These are phyloP conservation scores for Nematocida major DNA, from an alignment of 371 early-diverging fungal species.

Conservation along the genomic window DNA sequence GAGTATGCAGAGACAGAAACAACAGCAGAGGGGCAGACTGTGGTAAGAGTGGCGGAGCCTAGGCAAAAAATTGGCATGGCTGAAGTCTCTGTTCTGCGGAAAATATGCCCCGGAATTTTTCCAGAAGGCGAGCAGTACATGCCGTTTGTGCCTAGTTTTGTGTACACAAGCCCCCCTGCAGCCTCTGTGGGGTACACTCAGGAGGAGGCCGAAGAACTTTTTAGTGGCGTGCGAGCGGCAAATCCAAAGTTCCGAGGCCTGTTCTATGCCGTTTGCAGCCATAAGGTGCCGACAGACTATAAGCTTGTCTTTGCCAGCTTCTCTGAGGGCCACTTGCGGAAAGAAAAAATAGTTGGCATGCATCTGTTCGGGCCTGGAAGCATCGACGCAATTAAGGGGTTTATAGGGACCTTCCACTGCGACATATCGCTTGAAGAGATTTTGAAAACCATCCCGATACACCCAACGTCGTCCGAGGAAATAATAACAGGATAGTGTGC, in stretches of 20 bases:
- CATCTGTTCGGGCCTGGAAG: slow-evolving; percentile 81
- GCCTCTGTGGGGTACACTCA: slow-evolving; percentile 79
- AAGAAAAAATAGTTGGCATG: slow-evolving; percentile 86
- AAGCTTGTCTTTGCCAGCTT: slow-evolving; percentile 67
- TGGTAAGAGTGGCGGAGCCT: neutral
- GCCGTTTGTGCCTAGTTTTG: slow-evolving; percentile 75
- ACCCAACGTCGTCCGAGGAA: slow-evolving; percentile 90
- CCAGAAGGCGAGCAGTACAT: neutral
- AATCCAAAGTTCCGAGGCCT: slow-evolving; percentile 40
- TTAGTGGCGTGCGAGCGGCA: neutral
- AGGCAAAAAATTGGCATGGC: neutral
- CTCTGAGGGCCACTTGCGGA: slow-evolving; percentile 76
- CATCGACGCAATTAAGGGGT: slow-evolving; percentile 90
- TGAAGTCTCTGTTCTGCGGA: neutral
- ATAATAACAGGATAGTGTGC: slow-evolving; percentile 65
- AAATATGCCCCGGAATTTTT: neutral
- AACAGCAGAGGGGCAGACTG: neutral
- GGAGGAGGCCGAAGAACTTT: slow-evolving; percentile 67
- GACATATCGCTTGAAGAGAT: slow-evolving; percentile 89
- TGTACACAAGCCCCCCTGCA: slow-evolving; percentile 84
- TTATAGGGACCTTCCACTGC: slow-evolving; percentile 69
- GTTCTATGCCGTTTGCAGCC: slow-evolving; percentile 38
- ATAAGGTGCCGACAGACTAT: slow-evolving; percentile 24
- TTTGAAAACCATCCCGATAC: slow-evolving; percentile 86
- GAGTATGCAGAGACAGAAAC: neutral